These are phyloP conservation scores for Fraxinus latifolia DNA, from an alignment of 305 asterid genomes.

Conservation along the genomic window DNA sequence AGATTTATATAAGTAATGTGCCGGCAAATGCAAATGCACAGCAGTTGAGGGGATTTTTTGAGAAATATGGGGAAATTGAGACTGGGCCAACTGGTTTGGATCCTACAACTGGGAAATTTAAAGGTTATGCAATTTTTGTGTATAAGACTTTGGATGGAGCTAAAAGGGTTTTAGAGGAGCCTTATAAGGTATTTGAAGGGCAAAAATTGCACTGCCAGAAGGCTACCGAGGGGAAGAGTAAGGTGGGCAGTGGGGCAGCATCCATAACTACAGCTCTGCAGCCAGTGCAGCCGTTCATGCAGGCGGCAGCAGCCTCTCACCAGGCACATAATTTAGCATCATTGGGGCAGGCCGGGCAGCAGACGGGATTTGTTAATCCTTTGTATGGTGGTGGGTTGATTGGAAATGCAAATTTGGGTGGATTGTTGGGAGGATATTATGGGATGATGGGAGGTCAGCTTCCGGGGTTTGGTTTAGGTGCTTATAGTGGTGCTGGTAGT, in stretches of 20 bases:
- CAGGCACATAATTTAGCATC: constrained; percentile 51
- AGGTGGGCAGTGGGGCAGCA: constrained; percentile 53
- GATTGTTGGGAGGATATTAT: constrained; percentile 48
- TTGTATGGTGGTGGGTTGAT: constrained; percentile 52
- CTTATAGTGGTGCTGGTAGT: constrained; percentile 28
- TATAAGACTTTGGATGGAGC: constrained; percentile 68
- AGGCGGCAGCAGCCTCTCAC: constrained; percentile 50
- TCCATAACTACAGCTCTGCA: constrained; percentile 66
- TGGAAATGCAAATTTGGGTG: constrained; percentile 46
- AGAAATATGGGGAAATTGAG: constrained; percentile 74
- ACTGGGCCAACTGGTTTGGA: constrained; percentile 77
- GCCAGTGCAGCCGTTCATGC: constrained; percentile 55
- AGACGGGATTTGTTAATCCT: constrained; percentile 51
- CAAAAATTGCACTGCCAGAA: constrained; percentile 59
- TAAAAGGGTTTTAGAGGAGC: constrained; percentile 65
- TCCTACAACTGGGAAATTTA: constrained; percentile 62
- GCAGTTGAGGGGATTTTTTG: constrained; percentile 59
- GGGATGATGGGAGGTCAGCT: constrained; percentile 46
- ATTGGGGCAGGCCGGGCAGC: constrained; percentile 39
- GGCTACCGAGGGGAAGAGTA: constrained; percentile 64
- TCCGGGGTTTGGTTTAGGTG: constrained; percentile 40
- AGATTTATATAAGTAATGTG: constrained; percentile 72
- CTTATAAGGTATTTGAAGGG: constrained; percentile 72
- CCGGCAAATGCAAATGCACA: constrained; percentile 36
- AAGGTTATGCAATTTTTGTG: constrained; percentile 79